phyloP scores from a whole-genome alignment of 2,329 filamentous ascomycete species.

The Fusarium xyrophilum region DNA sequence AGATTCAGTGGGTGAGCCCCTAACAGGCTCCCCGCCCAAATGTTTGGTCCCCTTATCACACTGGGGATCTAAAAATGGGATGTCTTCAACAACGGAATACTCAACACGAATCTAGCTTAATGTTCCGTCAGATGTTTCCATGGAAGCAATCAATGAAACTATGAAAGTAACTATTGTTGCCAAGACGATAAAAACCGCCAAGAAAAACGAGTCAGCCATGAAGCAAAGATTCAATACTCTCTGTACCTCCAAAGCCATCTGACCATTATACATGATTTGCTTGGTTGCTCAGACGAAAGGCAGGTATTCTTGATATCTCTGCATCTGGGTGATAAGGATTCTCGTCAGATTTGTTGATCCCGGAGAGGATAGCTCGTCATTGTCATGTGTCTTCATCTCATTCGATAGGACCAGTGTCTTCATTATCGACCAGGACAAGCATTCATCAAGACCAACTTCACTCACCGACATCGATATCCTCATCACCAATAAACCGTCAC shows the following conservation, averaged over 20 bases:
- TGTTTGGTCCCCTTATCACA: no score
- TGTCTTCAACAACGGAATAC: not conserved
- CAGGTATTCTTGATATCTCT: not conserved
- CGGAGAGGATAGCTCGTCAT: not conserved
- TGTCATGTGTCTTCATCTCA: not conserved
- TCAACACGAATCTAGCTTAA: not conserved
- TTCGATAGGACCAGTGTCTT: not conserved
- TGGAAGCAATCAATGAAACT: not conserved
- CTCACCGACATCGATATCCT: not conserved
- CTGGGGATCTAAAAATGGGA: not conserved
- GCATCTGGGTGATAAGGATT: not conserved
- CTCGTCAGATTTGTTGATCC: not conserved
- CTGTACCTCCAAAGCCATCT: not conserved
- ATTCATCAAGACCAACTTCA: no score
- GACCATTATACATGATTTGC: not conserved
- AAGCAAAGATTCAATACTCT: not conserved
- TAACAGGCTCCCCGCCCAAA: no score
- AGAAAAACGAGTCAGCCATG: not conserved
- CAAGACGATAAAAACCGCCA: not conserved
- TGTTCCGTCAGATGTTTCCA: not conserved
- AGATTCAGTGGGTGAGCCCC: not conserved
- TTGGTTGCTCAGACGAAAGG: not conserved
- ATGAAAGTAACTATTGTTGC: not conserved
- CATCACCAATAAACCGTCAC: no score
- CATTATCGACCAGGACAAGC: not conserved